A percentile compares a stretch with the other conserved stretches of the same genome.
These are phyloP conservation scores for Kwoniella shivajii DNA, from an alignment of 1,284 basidiomycete species.

Conservation along the genomic window DNA sequence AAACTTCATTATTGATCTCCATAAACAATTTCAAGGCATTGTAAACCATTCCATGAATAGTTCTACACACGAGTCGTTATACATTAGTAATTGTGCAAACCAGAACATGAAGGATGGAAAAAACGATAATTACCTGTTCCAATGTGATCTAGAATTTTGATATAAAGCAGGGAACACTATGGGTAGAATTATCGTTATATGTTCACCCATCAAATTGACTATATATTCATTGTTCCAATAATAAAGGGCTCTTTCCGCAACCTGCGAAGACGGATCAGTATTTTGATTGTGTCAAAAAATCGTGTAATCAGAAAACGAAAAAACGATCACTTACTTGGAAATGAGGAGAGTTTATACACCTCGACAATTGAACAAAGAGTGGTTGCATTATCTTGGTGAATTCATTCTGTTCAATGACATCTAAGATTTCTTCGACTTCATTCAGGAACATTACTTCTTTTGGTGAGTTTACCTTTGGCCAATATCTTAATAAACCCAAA, in stretches of 20 bases:
- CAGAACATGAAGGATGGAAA: neutral
- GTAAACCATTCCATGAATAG: slow-evolving; percentile 98
- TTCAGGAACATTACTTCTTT: slow-evolving; percentile 99
- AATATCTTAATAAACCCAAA: slow-evolving; percentile 89
- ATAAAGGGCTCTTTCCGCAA: slow-evolving; percentile 87
- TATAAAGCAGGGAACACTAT: slow-evolving; percentile 98
- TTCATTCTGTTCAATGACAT: slow-evolving; percentile 95
- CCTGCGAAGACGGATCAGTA: slow-evolving; percentile 50
- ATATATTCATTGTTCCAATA: slow-evolving; percentile 99
- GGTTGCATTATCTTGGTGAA: slow-evolving; percentile 96
- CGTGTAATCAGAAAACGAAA: too few relatives aligned
- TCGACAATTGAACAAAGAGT: slow-evolving; percentile 90
- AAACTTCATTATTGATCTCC: slow-evolving; percentile 97
- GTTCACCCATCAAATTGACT: slow-evolving; percentile 98
- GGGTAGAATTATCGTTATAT: slow-evolving; percentile 83
- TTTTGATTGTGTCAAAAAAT: neutral
- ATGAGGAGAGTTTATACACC: slow-evolving; percentile 99
- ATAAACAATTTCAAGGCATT: slow-evolving; percentile 98
- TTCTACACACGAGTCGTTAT: slow-evolving; percentile 59
- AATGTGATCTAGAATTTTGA: slow-evolving; percentile 94
- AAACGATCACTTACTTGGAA: slow-evolving; percentile 76
- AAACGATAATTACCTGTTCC: slow-evolving; percentile 80
- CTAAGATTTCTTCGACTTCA: slow-evolving; percentile 98
- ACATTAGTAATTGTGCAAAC: slow-evolving; percentile 5
- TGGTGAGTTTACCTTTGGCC: slow-evolving; percentile 99